Evolutionary conservation across 1,139 yeast genomes (phyloP), one percentile per base, ranked within the genome.

Genomic region (Geotrichum macrosporum): DNA sequence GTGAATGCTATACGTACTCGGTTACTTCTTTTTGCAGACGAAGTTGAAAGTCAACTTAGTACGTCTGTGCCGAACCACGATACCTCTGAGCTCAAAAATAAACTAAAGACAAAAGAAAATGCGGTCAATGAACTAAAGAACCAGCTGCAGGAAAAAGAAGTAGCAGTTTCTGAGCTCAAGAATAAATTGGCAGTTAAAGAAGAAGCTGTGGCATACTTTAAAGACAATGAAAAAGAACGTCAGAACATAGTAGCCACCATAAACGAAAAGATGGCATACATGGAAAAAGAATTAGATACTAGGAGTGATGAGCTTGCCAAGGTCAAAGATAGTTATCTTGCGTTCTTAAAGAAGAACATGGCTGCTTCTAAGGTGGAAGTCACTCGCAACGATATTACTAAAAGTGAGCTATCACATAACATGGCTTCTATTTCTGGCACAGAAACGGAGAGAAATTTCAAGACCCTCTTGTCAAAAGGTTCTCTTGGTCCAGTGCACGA

Each of bases 151-250:
- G n/a, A n/a, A 4, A 16, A 5, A 15, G 20, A 34, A 12, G 37
- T 18, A 18, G 37, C 16, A 18, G 24, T 19, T 34, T 2, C 19
- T 12, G 43, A 30, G 9, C 34, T 42, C 10, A 42, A 21, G 19
- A 27, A 34, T 16, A 42, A 42, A 27, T 27, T 42, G 1, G 40
- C 46, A 5, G 40, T 40, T 6, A 42, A 42, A 22, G 46, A 35
- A 15, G 46, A 42, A 22, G 46, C 46, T n/a, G 46, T 42, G 10
- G 29, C 10, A 12, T 42, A 35, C 27, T 35, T 42, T 6, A 42
- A 42, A n/a, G 40, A 22, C n/a, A 29, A 40, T 5, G 46, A 42
- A 35, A 35, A 29, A 20, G 46, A 42, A n/a, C 41, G 26, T 19
- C 35, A 26, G 16, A 16, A 5, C 4, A 6, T 12, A 13, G 13